Conservation (phyloP, 176 grass and related monocot genomes). For the Carex parvula region DNA sequence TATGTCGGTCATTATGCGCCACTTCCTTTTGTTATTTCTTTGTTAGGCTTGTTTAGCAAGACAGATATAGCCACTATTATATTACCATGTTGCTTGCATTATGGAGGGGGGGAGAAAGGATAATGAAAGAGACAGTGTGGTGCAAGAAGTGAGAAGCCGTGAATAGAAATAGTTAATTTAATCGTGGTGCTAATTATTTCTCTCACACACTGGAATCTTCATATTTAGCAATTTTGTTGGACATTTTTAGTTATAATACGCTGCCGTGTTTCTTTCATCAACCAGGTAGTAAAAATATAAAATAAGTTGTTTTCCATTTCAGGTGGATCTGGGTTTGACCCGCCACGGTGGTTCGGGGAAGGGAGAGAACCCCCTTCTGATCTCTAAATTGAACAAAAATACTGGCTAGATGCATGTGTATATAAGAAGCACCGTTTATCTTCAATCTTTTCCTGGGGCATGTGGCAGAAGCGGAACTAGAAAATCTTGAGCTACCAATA, state of each 20-base stretch:
- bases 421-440: slow-evolving; percentile 2
- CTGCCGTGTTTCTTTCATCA: background rate
- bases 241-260: background rate
- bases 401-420: background rate
- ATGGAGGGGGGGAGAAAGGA: background rate
- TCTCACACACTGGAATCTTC: background rate
- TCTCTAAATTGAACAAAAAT: background rate
- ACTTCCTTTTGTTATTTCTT: background rate
- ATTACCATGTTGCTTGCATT: background rate
- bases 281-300: background rate
- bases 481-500: no score
- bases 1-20: background rate
- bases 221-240: background rate
- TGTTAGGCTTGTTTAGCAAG: background rate
- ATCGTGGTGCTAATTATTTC: background rate
- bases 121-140: background rate
- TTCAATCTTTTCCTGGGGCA: background rate
- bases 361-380: slow-evolving; percentile 28
- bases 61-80: background rate
- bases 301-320: background rate
- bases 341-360: slow-evolving; percentile 79
- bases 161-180: slow-evolving; percentile 3
- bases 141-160: background rate
- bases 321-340: slow-evolving; percentile 87
- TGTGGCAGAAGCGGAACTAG: no score